A percentile compares a stretch with the other conserved stretches of the same genome.
phyloP scores from a whole-genome alignment of 2,329 filamentous ascomycete species.

The Diaporthe helianthi region DNA sequence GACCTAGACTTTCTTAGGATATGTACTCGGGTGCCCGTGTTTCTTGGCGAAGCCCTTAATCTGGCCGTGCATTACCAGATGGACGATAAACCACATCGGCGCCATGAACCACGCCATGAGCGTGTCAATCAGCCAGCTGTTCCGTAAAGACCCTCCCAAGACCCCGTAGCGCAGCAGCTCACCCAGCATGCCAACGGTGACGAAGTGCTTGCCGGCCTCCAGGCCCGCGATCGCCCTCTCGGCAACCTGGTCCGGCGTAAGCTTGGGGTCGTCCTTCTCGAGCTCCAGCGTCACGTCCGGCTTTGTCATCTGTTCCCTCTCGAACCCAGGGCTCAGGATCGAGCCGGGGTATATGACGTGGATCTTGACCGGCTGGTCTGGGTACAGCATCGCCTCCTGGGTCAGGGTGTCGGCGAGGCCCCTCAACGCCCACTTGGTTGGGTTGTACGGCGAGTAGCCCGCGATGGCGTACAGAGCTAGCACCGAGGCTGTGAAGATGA shows the following conservation, averaged over 20 bases:
- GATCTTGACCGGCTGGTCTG: conserved; percentile 72
- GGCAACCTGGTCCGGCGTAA: conserved; percentile 82
- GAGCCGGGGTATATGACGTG: conserved; percentile 86
- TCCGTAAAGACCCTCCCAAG: conserved; percentile 62
- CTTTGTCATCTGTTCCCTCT: conserved; percentile 79
- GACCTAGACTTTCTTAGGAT: conserved; percentile 45
- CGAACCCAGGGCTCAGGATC: conserved; percentile 78
- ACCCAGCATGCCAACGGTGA: conserved; percentile 78
- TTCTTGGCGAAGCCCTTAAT: conserved; percentile 63
- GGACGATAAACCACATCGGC: conserved; percentile 65
- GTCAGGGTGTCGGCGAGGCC: conserved; percentile 82
- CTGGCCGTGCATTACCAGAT: conserved; percentile 62
- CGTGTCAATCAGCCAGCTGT: conserved; percentile 67
- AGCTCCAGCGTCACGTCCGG: conserved; percentile 79
- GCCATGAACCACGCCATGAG: conserved; percentile 60
- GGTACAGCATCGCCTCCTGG: conserved; percentile 87
- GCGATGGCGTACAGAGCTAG: conserved; percentile 77
- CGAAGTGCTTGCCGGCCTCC: conserved; percentile 80
- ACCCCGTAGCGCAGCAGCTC: conserved; percentile 71
- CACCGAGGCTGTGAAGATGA: conserved; percentile 86
- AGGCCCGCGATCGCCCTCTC: conserved; percentile 72
- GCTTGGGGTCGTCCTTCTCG: conserved; percentile 82
- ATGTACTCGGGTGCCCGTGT: conserved; percentile 64
- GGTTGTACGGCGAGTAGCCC: conserved; percentile 85
- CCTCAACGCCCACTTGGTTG: conserved; percentile 84